phyloP scores from a whole-genome alignment of 2,329 filamentous ascomycete genomes.

The Phialemoniopsis sp. region DNA sequence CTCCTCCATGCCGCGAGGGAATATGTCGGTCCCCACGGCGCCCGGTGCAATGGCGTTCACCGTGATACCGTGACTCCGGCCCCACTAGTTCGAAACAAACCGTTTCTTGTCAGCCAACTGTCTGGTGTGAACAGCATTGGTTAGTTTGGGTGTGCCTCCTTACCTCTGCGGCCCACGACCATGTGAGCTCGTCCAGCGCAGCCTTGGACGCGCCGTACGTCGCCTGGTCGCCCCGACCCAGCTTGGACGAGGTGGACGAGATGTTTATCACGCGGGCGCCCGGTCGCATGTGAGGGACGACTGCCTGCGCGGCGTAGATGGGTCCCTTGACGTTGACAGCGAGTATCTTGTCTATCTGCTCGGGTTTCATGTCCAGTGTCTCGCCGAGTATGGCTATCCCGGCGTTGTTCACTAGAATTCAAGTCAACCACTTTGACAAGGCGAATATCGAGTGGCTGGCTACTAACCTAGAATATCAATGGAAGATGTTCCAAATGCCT shows the following conservation, averaged over 20 bases:
- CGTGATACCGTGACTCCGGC: slow-evolving; percentile 31
- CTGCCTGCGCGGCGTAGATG: slow-evolving; percentile 27
- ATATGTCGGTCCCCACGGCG: slow-evolving; percentile 27
- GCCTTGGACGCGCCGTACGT: slow-evolving; percentile 27
- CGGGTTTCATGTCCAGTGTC: slow-evolving; percentile 13
- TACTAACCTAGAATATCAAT: slow-evolving; percentile 35
- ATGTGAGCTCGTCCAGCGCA: slow-evolving; percentile 27
- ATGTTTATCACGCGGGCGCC: slow-evolving; percentile 28
- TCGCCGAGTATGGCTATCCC: slow-evolving; percentile 13
- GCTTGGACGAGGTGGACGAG: slow-evolving; percentile 17
- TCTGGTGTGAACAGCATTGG: too few relatives aligned
- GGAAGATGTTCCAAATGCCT: slow-evolving; percentile 23
- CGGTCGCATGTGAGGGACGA: slow-evolving; percentile 25
- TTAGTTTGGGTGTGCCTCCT: too few relatives aligned
- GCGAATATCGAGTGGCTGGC: too few relatives aligned
- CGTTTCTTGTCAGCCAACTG: too few relatives aligned
- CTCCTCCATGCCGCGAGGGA: slow-evolving; percentile 9
- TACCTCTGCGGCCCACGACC: slow-evolving; percentile 26
- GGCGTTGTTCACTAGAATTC: slow-evolving; percentile 32
- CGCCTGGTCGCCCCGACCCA: slow-evolving; percentile 7
- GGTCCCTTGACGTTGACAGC: slow-evolving; percentile 26
- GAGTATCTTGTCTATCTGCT: slow-evolving; percentile 21
- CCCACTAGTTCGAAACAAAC: too few relatives aligned
- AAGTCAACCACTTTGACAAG: too few relatives aligned
- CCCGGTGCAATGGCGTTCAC: slow-evolving; percentile 38